Base-by-base conservation (phyloP, 1,139 yeast genomes). In the Yamadazyma triangularis region DNA sequence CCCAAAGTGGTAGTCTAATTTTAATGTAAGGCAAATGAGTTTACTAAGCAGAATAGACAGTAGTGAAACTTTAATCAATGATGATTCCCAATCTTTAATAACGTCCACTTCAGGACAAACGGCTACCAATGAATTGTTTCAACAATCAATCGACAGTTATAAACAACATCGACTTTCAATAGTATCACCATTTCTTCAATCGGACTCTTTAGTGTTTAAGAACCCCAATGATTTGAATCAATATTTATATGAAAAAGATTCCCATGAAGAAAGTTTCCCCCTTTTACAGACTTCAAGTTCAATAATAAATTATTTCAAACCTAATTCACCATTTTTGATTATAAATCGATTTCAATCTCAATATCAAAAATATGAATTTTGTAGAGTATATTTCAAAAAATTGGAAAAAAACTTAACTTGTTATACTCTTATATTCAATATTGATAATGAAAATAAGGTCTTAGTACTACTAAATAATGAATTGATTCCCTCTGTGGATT, bases 401-500 rank as follows among this genome's bases (percentile, higher is more conserved):
- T 39, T 60, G 13, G 48, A 54, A 8, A 58, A 50, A 28, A 58
- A 62, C 31, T 42, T 64, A n/a, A 54, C 68, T 13, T 59, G 63
- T 35, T 61, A 60, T 36, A 48, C 58, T 4, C 40, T 65, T 26
- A 45, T 50, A 22, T 63, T 64, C 36, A 24, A 36, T 3, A 27
- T 36, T 8, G 34, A 33, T 13, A 39, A 32, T 9, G 29, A 26
- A 4, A 26, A 42, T 5, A 41, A 42, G 23, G 41, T 51, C 6
- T 32, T 59, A 27, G 43, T 60, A 8, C 38, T 55, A 29, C 47
- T 58, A 35, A 63, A 64, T 34, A 65, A 64, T 32, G 58, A 60
- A 23, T 40, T 55, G 22, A 51, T 48, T 26, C 70, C 71, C 1
- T 53, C 57, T 9, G 63, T 58, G 7, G 72, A 65, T 37, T 50